Evolutionary conservation across 139 green algal genomes (phyloP).

Genomic region (Chlorella sp.): DNA sequence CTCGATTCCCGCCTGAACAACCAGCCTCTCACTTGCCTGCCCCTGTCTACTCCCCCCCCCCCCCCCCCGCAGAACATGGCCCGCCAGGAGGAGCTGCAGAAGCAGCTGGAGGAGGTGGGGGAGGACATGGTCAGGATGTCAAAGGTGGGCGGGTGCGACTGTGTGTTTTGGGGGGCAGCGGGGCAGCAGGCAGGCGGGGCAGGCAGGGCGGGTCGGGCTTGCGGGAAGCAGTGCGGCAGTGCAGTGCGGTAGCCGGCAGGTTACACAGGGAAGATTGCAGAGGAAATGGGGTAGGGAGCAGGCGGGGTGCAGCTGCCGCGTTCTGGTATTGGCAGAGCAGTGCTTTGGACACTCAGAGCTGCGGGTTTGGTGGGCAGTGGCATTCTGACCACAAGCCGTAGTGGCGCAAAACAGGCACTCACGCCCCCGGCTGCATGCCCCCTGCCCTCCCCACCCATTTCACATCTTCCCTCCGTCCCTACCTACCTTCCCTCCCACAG

Average conservation of each 20-base stretch:
- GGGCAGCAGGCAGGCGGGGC: no score
- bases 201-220: no score
- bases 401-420: not conserved
- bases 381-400: not conserved
- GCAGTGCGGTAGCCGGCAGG: not conserved
- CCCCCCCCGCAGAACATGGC: slow-evolving; percentile 46
- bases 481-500: not conserved
- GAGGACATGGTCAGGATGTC: slow-evolving; percentile 95
- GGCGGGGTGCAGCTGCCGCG: no score
- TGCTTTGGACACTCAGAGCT: no score
- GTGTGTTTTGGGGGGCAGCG: no score
- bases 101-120: slow-evolving; percentile 84
- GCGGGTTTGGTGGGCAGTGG: no score
- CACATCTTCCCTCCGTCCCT: not conserved
- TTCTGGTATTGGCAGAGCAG: not conserved
- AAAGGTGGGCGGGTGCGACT: slow-evolving; percentile 56
- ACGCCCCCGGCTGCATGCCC: not conserved
- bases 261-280: slow-evolving; percentile 30
- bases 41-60: not conserved
- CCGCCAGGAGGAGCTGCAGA: slow-evolving; percentile 80
- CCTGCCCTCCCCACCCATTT: not conserved
- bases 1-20: not conserved
- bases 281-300: slow-evolving; percentile 53
- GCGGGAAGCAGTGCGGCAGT: no score
- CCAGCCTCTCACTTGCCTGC: not conserved